Evolutionary conservation across 106 monocot genomes (phyloP), one percentile per base, ranked within the genome.

Genomic region (Triglochin maritima): DNA sequence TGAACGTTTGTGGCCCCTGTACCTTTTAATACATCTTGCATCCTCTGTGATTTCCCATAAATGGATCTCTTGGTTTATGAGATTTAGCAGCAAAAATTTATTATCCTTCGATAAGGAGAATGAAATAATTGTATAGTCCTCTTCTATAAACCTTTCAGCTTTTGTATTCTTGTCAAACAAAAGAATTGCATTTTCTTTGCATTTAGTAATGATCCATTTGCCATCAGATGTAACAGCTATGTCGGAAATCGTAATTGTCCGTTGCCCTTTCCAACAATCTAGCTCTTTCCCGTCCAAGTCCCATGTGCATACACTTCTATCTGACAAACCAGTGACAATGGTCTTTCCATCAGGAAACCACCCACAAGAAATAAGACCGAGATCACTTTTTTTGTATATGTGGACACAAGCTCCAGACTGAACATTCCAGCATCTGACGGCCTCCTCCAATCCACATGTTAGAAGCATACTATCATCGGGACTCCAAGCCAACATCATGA

Each of bases 371-470:
- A 90, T 83, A 47, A 85, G 64, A 17, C 83, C 79, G 48, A 79
- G 41, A 49, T 81, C 81, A 60, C 42, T 60, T 70, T 85, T 90
- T 59, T 76, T 87, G 68, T 83, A 95, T 8, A 79, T 64, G 62
- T 70, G 79, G 55, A 80, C 16, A 68, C 94, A 95, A 51, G 75
- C 46, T 15, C 94, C 94, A 57, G 85, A 75, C 62, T 44, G 52
- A 4, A 74, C 81, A 68, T 95, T 85, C 94, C 94, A 95, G 11
- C 82, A 75, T 29, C 81, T 72, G n/a, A 90, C 73, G 46, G 57
- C 79, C 77, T 95, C 94, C 75, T 87, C 94, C 60, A 75, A 42
- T 60, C 94, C 90, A 52, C 94, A 95, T 56, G 94, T 87, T 17
- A 95, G 81, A 63, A 95, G 82, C 71, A 87, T 79, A 11, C 29